Evolutionary conservation across 2,329 filamentous ascomycete genomes (phyloP).

Genomic region (Cylindrodendrum hubeiense): DNA sequence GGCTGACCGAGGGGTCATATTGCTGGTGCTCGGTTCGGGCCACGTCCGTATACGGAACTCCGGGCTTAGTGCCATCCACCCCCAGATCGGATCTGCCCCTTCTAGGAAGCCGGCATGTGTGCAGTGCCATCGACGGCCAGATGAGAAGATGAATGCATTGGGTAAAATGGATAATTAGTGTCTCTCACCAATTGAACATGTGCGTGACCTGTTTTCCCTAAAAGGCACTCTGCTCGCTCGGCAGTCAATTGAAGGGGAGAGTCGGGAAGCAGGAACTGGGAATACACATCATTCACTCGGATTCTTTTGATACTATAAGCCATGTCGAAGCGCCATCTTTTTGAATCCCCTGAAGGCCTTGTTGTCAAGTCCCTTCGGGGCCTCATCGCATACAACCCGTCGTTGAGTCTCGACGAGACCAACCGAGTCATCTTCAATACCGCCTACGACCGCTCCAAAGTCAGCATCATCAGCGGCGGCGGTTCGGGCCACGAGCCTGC

Average conservation of each 20-base stretch:
- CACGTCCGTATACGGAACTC: slow-evolving; percentile 26
- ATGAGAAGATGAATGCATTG: not conserved
- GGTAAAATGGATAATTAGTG: slow-evolving; percentile 12
- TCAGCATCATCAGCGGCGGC: slow-evolving; percentile 65
- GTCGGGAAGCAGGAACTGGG: not conserved
- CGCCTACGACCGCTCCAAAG: slow-evolving; percentile 56
- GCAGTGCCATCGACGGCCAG: slow-evolving; percentile 1
- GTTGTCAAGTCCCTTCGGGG: slow-evolving; percentile 65
- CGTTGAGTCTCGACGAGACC: slow-evolving; percentile 61
- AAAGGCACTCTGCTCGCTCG: slow-evolving; percentile 19
- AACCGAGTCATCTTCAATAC: slow-evolving; percentile 66
- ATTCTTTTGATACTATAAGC: not conserved
- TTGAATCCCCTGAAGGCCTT: slow-evolving; percentile 64
- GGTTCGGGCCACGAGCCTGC: slow-evolving; percentile 81
- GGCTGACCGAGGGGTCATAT: slow-evolving; percentile 13
- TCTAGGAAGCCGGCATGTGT: slow-evolving; percentile 25
- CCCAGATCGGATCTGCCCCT: slow-evolving; percentile 25
- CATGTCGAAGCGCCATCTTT: slow-evolving; percentile 68
- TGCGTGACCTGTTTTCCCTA: slow-evolving; percentile 14
- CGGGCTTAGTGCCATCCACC: slow-evolving; percentile 22
- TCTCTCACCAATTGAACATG: slow-evolving; percentile 4
- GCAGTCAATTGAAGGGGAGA: not conserved
- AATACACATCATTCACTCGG: not conserved
- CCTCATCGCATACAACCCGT: slow-evolving; percentile 66
- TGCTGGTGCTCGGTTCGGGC: slow-evolving; percentile 15